Evolutionary conservation across 345 rosid species (phyloP), one percentile per base, ranked within the genome.

Genomic region (Fremontodendron californicum): DNA sequence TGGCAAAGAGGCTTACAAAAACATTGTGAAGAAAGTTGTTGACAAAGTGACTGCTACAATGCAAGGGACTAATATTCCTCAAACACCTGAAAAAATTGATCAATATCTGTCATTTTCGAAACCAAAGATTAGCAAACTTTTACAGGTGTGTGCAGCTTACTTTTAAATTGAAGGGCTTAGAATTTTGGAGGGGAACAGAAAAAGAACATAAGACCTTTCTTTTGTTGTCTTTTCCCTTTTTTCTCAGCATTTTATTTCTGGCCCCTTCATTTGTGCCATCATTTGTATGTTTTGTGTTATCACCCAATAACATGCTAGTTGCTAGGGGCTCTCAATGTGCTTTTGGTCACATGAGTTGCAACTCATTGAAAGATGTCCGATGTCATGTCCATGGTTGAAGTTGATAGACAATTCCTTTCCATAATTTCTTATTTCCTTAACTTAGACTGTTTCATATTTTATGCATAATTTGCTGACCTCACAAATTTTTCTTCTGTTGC

Each of bases 11-110:
- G 90, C 86, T 21, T 93, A 93, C 89, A 96, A 96, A 84, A 92
- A 88, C 84, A 89, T 93, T 49, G 99, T 93, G 78, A 96, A 93
- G 92, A 96, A 92, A 80, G 99, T 88, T 31, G 99, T 96, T 6
- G 97, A 92, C 76, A 96, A 96, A 84, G 98, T 96, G 58, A 93
- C 92, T 1, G 84, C 89, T n/a, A 84, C 97, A 4, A 81, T 96
- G 84, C 94, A 93, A 81, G 89, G 80, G n/a, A 81, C 86, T 52
- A 89, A 76, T 84, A 82, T 96, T 76, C 99, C 99, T 79, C 98
- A 93, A 77, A 92, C 99, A 1, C 96, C 84, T 80, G 99, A 96
- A 75, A 96, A 92, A 80, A 91, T 92, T 52, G 94, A 92, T n/a
- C 94, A 91, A 43, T 96, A 93, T 86, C 82, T 96, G 77, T 85